A percentile compares a stretch with the other conserved stretches of the same genome.
phyloP scores from a whole-genome alignment of 352 stramenopile species.

The Plasmopara muralis region DNA sequence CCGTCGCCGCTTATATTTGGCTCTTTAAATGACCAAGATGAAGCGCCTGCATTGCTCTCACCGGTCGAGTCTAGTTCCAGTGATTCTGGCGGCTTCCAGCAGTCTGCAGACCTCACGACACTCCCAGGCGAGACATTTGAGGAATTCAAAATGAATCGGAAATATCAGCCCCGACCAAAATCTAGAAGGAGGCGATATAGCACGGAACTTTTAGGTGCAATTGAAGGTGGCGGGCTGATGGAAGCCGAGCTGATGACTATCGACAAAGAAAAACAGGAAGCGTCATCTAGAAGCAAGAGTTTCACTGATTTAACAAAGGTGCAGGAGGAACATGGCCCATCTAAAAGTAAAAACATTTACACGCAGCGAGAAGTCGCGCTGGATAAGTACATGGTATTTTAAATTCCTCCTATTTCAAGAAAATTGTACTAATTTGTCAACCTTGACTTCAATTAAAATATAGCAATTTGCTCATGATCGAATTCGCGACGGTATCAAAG shows the following conservation, averaged over 20 bases:
- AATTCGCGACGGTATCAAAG: conserved; percentile 51
- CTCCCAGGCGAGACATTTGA: conserved; percentile 20
- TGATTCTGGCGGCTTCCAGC: conserved; percentile 12
- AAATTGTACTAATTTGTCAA: background rate
- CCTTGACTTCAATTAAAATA: conserved; percentile 8
- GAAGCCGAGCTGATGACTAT: conserved; percentile 31
- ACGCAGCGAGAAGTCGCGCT: conserved; percentile 56
- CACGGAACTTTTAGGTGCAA: conserved; percentile 53
- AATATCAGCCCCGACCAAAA: conserved; percentile 8
- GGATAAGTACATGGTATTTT: conserved; percentile 69
- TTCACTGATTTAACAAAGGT: conserved; percentile 23
- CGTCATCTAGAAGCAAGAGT: conserved; percentile 12
- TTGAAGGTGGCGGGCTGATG: conserved; percentile 46
- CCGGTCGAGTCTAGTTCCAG: conserved; percentile 28
- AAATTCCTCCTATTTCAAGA: conserved; percentile 2
- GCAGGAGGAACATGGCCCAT: conserved; percentile 13
- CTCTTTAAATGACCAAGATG: conserved; percentile 16
- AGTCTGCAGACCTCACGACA: conserved; percentile 8
- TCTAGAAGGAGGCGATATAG: conserved; percentile 44
- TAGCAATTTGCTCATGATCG: conserved; percentile 57
- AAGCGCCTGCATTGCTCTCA: conserved; percentile 18
- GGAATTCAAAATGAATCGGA: conserved; percentile 14
- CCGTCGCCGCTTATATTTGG: conserved; percentile 38
- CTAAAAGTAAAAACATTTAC: conserved; percentile 26
- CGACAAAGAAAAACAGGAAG: conserved; percentile 13